Percentiles rank a stretch among this genome's conserved stretches.
These are phyloP conservation scores for Colletotrichum sublineola DNA, from an alignment of 2,329 filamentous ascomycete genomes.

Conservation along the genomic window DNA sequence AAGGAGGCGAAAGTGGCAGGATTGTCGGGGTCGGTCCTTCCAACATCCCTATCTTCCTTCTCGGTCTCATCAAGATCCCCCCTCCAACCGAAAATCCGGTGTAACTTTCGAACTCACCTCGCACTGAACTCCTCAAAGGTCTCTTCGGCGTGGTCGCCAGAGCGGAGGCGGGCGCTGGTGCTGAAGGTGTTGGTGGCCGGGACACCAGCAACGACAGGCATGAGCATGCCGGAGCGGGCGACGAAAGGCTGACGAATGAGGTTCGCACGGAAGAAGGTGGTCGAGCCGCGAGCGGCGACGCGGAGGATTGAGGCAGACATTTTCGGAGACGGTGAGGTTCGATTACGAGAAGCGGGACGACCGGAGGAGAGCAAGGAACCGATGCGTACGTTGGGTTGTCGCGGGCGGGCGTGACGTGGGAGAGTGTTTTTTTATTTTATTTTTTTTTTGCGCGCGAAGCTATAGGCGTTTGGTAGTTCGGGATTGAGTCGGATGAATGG, in stretches of 20 bases:
- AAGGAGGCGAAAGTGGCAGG: conserved; percentile 9
- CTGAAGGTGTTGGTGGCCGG: conserved; percentile 70
- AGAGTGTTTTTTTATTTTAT: conserved; percentile 33
- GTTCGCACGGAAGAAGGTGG: conserved; percentile 75
- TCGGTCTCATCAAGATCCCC: background rate
- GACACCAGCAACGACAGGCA: conserved; percentile 60
- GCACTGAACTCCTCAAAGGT: conserved; percentile 99
- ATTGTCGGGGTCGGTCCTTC: conserved; percentile 13
- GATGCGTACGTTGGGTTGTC: conserved; percentile 19
- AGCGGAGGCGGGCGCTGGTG: conserved; percentile 69
- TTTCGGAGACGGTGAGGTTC: conserved; percentile 43
- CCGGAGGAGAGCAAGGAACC: conserved; percentile 41
- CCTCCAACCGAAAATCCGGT: background rate
- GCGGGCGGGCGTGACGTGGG: conserved; percentile 38
- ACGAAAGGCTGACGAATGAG: conserved; percentile 68
- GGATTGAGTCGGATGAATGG: conserved; percentile 50
- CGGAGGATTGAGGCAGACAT: conserved; percentile 81
- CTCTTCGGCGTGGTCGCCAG: conserved; percentile 85
- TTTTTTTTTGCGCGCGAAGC: conserved; percentile 37
- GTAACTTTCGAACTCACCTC: conserved; percentile 73
- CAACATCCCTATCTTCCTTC: conserved; percentile 36
- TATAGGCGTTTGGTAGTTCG: conserved; percentile 39
- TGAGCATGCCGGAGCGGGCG: conserved; percentile 65
- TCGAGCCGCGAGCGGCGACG: conserved; percentile 76
- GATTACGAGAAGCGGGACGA: conserved; percentile 30